phyloP scores from a whole-genome alignment of 2,329 filamentous ascomycete species.

The Botryotinia globosa region DNA sequence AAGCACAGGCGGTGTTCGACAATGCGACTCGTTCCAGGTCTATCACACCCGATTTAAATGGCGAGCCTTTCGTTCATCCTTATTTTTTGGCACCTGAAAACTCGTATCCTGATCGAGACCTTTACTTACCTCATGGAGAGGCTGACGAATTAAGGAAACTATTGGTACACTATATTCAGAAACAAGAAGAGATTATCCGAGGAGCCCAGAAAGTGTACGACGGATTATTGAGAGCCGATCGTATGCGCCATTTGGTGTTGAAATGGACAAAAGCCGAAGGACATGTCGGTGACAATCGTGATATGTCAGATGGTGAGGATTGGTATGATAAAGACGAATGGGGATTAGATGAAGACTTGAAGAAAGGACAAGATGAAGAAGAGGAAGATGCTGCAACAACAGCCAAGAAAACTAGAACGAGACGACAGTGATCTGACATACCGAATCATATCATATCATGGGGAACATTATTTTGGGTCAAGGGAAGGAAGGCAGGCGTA shows the following conservation, averaged over 20 bases:
- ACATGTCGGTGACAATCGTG: constrained; percentile 59
- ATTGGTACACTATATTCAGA: constrained; percentile 75
- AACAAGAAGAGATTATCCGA: constrained; percentile 79
- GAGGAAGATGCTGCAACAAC: constrained; percentile 63
- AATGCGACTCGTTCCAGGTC: constrained; percentile 39
- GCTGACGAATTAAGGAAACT: constrained; percentile 75
- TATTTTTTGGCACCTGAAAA: constrained; percentile 66
- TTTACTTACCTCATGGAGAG: constrained; percentile 69
- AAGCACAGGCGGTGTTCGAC: constrained; percentile 45
- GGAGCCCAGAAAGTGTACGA: constrained; percentile 65
- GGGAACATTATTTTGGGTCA: background rate
- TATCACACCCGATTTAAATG: constrained; percentile 45
- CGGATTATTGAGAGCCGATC: constrained; percentile 69
- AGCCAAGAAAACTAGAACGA: constrained; percentile 49
- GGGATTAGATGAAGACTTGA: constrained; percentile 69
- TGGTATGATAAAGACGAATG: constrained; percentile 85
- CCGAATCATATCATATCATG: background rate
- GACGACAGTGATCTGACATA: constrained; percentile 36
- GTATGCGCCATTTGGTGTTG: constrained; percentile 67
- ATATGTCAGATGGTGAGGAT: constrained; percentile 85
- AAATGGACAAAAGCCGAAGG: constrained; percentile 77
- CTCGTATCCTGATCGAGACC: constrained; percentile 63
- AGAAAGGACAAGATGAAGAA: constrained; percentile 80
- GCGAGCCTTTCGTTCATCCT: constrained; percentile 64
- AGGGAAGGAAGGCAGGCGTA: constrained; percentile 12